Conservation (phyloP, 805 yeast species). For the Zygoascus ofunaensis region DNA sequence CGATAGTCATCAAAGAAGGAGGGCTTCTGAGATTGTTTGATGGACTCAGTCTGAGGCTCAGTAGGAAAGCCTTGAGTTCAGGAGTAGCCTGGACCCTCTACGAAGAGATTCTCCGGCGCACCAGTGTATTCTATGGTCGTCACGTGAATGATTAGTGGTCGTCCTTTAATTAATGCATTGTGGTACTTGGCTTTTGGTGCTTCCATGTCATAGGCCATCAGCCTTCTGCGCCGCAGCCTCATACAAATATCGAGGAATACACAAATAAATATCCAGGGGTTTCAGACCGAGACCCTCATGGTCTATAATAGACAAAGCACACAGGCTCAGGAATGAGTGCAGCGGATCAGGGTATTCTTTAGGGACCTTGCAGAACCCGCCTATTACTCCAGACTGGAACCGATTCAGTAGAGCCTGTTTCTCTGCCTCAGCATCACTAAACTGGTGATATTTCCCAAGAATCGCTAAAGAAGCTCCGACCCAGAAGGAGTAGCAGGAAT, state of each 20-base stretch:
- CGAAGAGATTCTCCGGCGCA: slow-evolving; percentile 67
- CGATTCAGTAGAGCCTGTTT: slow-evolving; percentile 38
- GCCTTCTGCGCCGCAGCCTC: no score
- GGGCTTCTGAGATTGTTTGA: slow-evolving; percentile 56
- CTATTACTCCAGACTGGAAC: slow-evolving; percentile 56
- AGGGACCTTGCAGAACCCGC: slow-evolving; percentile 68
- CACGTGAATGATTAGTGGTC: no score
- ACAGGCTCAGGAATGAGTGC: slow-evolving; percentile 50
- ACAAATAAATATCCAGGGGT: slow-evolving; percentile 26
- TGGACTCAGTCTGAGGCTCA: slow-evolving; percentile 72
- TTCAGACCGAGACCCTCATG: slow-evolving; percentile 12
- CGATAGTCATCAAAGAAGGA: slow-evolving; percentile 35
- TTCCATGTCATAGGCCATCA: no score
- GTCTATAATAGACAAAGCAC: slow-evolving; percentile 33
- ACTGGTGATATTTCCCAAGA: slow-evolving; percentile 24
- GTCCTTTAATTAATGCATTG: no score
- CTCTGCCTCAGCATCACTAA: slow-evolving; percentile 33
- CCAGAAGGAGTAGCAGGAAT: slow-evolving; percentile 89
- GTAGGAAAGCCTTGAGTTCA: slow-evolving; percentile 82
- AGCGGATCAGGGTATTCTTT: slow-evolving; percentile 50
- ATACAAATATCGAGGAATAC: no score
- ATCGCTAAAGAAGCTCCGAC: slow-evolving; percentile 48
- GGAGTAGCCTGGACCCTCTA: slow-evolving; percentile 97
- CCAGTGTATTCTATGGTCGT: no score
- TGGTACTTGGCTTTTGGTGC: no score